Evolutionary conservation across 2,329 filamentous ascomycete genomes (phyloP).

Genomic region (Coccinonectria pachysandricola): DNA sequence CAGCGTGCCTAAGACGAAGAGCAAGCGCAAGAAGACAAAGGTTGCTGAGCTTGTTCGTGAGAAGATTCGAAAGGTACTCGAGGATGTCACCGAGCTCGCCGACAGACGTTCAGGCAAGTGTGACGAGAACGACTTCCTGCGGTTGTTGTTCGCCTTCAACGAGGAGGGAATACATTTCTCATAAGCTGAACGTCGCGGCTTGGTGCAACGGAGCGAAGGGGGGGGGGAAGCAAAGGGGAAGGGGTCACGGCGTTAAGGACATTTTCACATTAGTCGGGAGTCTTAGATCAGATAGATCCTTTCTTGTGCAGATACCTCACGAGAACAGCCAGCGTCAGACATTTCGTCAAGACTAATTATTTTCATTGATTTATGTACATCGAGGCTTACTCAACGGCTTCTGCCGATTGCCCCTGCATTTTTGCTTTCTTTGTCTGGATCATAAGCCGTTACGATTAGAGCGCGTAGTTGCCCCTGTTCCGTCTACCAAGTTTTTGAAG

Average conservation of each 20-base stretch:
- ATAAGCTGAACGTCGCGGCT: too few relatives aligned
- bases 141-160: constrained; percentile 72
- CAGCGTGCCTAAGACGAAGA: constrained; percentile 45
- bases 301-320: constrained; percentile 2
- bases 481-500: constrained; percentile 19
- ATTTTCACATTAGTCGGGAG: constrained; percentile 5
- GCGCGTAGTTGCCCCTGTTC: constrained; percentile 21
- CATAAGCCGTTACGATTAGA: constrained; percentile 26
- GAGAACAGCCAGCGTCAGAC: too few relatives aligned
- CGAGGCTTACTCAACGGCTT: constrained; percentile 8
- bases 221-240: constrained; percentile 9
- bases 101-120: constrained; percentile 78
- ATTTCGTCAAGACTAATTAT: too few relatives aligned
- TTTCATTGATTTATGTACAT: too few relatives aligned
- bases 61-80: constrained; percentile 78
- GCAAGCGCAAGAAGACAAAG: constrained; percentile 67
- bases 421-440: constrained; percentile 11
- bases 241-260: constrained; percentile 10
- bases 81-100: constrained; percentile 67
- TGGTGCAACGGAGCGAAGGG: constrained; percentile 2
- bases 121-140: constrained; percentile 87
- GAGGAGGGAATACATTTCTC: constrained; percentile 88
- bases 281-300: constrained; percentile 7
- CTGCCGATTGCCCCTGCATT: constrained; percentile 2
- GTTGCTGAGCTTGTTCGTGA: constrained; percentile 72